phyloP scores from a whole-genome alignment of 2,329 filamentous ascomycete genomes.

The Escovopsis weberi region DNA sequence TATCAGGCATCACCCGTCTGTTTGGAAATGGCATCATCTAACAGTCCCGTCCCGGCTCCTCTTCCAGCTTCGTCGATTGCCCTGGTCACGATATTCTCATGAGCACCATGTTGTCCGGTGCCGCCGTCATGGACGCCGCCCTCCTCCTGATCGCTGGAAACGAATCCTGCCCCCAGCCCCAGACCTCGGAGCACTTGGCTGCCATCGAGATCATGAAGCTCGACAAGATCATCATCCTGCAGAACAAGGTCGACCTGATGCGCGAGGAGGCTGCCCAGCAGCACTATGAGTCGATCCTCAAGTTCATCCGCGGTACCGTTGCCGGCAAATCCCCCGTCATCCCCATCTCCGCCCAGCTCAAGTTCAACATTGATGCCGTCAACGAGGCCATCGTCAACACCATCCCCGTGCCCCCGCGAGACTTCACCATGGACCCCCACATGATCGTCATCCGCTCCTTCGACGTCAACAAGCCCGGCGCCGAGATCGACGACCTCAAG shows the following conservation, averaged over 20 bases:
- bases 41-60: neutral
- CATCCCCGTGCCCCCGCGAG: conserved; percentile 80
- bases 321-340: conserved; percentile 92
- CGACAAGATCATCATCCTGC: conserved; percentile 97
- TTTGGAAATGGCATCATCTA: too few relatives aligned
- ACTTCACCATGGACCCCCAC: conserved; percentile 84
- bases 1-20: too few relatives aligned
- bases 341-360: conserved; percentile 91
- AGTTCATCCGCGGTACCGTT: conserved; percentile 96
- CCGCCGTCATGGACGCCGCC: conserved; percentile 98
- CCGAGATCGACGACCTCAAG: conserved; percentile 96
- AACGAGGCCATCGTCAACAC: conserved; percentile 92
- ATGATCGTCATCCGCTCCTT: conserved; percentile 99
- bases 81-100: conserved; percentile 99
- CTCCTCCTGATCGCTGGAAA: conserved; percentile 94
- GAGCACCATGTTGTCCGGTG: conserved; percentile 99
- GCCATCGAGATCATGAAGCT: conserved; percentile 99
- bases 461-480: conserved; percentile 98
- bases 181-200: conserved; percentile 96
- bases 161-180: conserved; percentile 94
- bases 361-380: conserved; percentile 98
- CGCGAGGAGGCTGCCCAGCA: conserved; percentile 83
- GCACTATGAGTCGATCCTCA: conserved; percentile 93
- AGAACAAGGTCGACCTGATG: conserved; percentile 99
- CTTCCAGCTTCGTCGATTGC: conserved; percentile 79